Evolutionary conservation across 345 rosid species (phyloP).

Genomic region (Lenwebbia sp.): DNA sequence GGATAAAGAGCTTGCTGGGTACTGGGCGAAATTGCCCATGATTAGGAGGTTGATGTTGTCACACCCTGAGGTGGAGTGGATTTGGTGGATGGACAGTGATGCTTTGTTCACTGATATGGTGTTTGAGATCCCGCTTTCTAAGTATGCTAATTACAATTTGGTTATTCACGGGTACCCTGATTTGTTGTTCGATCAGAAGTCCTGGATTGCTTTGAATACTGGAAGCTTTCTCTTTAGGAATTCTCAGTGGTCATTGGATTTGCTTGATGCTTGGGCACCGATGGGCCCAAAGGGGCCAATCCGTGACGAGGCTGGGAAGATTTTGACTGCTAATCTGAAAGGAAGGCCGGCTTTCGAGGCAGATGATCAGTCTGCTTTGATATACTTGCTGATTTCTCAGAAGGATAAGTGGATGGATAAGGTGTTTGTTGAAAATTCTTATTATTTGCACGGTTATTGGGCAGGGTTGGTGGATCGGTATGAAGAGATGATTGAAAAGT

Average conservation of each 20-base stretch:
- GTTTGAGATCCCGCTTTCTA: constrained; percentile 57
- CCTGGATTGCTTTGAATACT: constrained; percentile 92
- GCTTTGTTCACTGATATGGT: constrained; percentile 95
- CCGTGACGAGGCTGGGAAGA: constrained; percentile 85
- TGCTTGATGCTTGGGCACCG: constrained; percentile 94
- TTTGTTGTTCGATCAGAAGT: constrained; percentile 72
- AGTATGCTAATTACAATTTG: constrained; percentile 58
- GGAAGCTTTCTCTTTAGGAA: constrained; percentile 90
- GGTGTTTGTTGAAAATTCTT: constrained; percentile 82
- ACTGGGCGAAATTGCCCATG: constrained; percentile 94
- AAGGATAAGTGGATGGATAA: constrained; percentile 82
- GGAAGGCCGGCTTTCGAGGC: constrained; percentile 93
- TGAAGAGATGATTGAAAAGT: constrained; percentile 95
- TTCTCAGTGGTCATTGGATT: constrained; percentile 89
- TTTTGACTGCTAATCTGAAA: constrained; percentile 72
- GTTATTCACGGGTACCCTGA: constrained; percentile 93
- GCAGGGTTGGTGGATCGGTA: constrained; percentile 83
- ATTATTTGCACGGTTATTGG: constrained; percentile 91
- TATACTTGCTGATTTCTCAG: constrained; percentile 70
- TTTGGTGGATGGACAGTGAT: constrained; percentile 99
- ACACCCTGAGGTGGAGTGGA: constrained; percentile 90
- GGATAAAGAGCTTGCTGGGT: constrained; percentile 86
- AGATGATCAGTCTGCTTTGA: constrained; percentile 91
- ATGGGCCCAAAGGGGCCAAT: constrained; percentile 86
- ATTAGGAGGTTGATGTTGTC: constrained; percentile 80